A percentile compares a stretch with the other conserved stretches of the same genome.
These are phyloP conservation scores for Cercospora sojina DNA, from an alignment of 2,329 filamentous ascomycete genomes.

Conservation along the genomic window DNA sequence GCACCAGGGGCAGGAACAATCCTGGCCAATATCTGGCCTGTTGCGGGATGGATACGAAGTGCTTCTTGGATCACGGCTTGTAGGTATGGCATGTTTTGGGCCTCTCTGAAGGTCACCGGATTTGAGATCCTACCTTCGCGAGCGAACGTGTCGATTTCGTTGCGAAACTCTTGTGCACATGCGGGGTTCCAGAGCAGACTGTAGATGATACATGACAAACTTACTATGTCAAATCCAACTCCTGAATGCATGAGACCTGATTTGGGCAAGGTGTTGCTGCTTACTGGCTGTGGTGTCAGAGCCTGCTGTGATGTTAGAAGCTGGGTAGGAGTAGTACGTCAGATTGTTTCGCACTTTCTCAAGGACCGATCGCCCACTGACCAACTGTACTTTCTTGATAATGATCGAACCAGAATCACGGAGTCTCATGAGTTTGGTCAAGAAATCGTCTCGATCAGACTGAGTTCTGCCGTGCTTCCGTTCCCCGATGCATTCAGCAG, in stretches of 20 bases:
- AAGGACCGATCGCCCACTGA: background rate
- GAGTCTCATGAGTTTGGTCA: conserved; percentile 40
- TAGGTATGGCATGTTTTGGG: no score
- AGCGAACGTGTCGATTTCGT: no score
- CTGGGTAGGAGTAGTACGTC: conserved; percentile 32
- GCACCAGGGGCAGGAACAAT: no score
- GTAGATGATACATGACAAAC: background rate
- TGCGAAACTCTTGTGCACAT: no score
- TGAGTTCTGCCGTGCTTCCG: conserved; percentile 9
- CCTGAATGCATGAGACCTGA: background rate
- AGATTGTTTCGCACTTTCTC: background rate
- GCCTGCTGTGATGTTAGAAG: conserved; percentile 42
- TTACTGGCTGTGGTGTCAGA: conserved; percentile 36
- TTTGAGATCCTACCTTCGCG: no score
- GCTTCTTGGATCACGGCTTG: no score
- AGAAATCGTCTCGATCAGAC: conserved; percentile 40
- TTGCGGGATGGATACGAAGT: no score
- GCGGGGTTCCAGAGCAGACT: background rate
- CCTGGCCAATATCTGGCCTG: no score
- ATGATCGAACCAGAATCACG: conserved; percentile 37
- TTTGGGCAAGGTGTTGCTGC: background rate
- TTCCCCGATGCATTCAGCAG: conserved; percentile 35
- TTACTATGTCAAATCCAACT: background rate
- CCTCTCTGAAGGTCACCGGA: no score
- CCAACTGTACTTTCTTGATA: conserved; percentile 28